Conservation (phyloP, 1,139 yeast species). For the Eremothecium coryli region DNA sequence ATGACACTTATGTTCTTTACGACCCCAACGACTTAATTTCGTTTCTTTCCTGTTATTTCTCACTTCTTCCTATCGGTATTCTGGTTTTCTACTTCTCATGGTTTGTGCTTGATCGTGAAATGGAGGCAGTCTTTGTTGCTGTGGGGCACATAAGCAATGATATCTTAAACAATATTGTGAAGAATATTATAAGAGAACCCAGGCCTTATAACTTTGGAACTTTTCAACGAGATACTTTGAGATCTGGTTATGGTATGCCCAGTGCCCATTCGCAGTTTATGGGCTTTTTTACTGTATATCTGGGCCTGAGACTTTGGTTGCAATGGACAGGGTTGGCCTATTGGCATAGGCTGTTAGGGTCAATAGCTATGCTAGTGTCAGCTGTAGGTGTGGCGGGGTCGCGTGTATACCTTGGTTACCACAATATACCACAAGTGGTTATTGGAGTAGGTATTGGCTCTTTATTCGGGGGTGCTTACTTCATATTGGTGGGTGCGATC, state of each 20-base stretch:
- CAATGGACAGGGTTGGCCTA: slow-evolving; percentile 35
- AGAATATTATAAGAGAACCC: slow-evolving; percentile 55
- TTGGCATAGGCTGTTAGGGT: slow-evolving; percentile 25
- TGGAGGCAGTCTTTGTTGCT: slow-evolving; percentile 75
- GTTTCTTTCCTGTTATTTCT: slow-evolving; percentile 55
- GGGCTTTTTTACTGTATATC: slow-evolving; percentile 72
- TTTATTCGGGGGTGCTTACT: slow-evolving; percentile 50
- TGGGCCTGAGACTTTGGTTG: slow-evolving; percentile 40
- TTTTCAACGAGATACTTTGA: slow-evolving; percentile 38
- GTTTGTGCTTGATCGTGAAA: slow-evolving; percentile 73
- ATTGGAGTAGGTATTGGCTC: slow-evolving; percentile 65
- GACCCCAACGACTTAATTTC: slow-evolving; percentile 60
- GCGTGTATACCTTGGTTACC: slow-evolving; percentile 72
- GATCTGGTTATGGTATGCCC: slow-evolving; percentile 87
- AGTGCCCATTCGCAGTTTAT: slow-evolving; percentile 94
- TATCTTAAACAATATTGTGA: slow-evolving; percentile 57
- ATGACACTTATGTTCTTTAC: slow-evolving; percentile 70
- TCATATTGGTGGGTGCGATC: slow-evolving; percentile 40
- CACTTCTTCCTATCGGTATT: slow-evolving; percentile 74
- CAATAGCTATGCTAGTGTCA: slow-evolving; percentile 19
- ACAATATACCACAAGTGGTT: slow-evolving; percentile 59
- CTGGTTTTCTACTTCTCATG: slow-evolving; percentile 76
- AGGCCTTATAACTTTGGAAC: slow-evolving; percentile 58
- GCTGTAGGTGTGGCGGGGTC: slow-evolving; percentile 56
- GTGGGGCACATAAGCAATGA: slow-evolving; percentile 83